A percentile compares a stretch with the other conserved stretches of the same genome.
phyloP scores from a whole-genome alignment of 768 basidiomycete species.

The Tulasnella sp. region DNA sequence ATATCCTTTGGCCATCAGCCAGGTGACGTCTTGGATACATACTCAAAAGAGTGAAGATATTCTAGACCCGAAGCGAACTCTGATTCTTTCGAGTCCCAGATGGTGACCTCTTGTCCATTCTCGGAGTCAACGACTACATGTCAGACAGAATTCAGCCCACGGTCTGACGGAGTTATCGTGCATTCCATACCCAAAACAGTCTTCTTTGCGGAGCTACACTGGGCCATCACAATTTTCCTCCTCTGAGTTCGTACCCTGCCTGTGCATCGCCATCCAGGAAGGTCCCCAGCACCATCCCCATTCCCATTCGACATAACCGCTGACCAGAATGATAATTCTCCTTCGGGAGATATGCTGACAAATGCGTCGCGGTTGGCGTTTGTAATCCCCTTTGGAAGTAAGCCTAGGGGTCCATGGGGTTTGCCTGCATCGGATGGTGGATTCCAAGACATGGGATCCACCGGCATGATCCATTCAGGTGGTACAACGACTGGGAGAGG shows the following conservation, averaged over 20 bases:
- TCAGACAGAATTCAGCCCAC: background rate
- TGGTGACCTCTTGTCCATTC: conserved; percentile 75
- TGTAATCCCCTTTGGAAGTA: conserved; percentile 17
- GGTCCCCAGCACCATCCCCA: conserved; percentile 17
- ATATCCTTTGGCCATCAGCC: background rate
- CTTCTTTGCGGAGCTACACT: conserved; percentile 89
- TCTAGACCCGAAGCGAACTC: conserved; percentile 91
- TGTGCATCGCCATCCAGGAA: conserved; percentile 55
- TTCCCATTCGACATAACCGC: conserved; percentile 43
- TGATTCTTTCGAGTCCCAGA: conserved; percentile 94
- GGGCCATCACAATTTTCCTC: conserved; percentile 59
- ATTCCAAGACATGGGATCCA: conserved; percentile 87
- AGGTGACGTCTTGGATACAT: background rate
- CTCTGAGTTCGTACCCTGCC: conserved; percentile 71
- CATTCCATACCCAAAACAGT: conserved; percentile 69
- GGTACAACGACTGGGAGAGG: conserved; percentile 50
- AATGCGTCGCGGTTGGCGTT: conserved; percentile 61
- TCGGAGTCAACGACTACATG: conserved; percentile 55
- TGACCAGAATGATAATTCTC: conserved; percentile 85
- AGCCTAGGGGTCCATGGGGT: background rate
- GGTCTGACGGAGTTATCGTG: background rate
- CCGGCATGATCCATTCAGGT: conserved; percentile 58
- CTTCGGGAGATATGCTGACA: conserved; percentile 68
- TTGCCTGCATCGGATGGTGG: conserved; percentile 25
- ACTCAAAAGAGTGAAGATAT: conserved; percentile 62